These are phyloP conservation scores for Lachnellula cervina DNA, from an alignment of 2,329 filamentous ascomycete genomes.

Conservation along the genomic window DNA sequence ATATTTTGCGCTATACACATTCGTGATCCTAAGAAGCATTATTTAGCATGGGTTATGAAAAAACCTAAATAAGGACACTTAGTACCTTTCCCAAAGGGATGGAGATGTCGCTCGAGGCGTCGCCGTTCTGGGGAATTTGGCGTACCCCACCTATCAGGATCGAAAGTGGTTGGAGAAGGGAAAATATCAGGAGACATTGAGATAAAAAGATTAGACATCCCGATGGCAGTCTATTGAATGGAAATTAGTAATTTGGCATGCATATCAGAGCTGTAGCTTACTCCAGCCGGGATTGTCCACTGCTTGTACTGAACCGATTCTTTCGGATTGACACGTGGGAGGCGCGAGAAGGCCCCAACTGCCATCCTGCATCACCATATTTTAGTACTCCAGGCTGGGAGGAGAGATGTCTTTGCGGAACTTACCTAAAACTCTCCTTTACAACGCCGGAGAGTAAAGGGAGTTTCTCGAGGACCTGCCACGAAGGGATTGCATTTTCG, in stretches of 20 bases:
- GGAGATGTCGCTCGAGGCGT: conserved; percentile 7
- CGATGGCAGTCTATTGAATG: conserved; percentile 1
- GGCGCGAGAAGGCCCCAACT: conserved; percentile 26
- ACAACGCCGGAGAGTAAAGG: conserved; percentile 28
- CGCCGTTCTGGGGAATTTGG: not conserved
- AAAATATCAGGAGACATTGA: conserved; percentile 5
- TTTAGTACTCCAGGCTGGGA: not conserved
- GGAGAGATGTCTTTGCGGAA: not conserved
- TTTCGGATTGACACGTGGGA: conserved; percentile 4
- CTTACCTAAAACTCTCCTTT: conserved; percentile 29
- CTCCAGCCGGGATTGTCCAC: conserved; percentile 5
- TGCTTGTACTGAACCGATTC: conserved; percentile 1
- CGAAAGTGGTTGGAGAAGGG: conserved; percentile 1
- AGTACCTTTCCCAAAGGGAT: conserved; percentile 4
- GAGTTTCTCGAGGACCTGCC: conserved; percentile 22
- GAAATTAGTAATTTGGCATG: not conserved
- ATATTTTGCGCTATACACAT: conserved; percentile 2
- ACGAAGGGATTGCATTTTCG: conserved; percentile 13
- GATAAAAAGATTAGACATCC: conserved; percentile 7
- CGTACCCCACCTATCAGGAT: conserved; percentile 1
- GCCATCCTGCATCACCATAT: conserved; percentile 11
- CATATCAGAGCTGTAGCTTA: not conserved
- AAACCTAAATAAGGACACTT: not conserved
- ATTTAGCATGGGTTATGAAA: not conserved
- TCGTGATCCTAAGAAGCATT: not conserved